phyloP scores from a whole-genome alignment of 345 rosid species.

The Capsella bursapastoris region DNA sequence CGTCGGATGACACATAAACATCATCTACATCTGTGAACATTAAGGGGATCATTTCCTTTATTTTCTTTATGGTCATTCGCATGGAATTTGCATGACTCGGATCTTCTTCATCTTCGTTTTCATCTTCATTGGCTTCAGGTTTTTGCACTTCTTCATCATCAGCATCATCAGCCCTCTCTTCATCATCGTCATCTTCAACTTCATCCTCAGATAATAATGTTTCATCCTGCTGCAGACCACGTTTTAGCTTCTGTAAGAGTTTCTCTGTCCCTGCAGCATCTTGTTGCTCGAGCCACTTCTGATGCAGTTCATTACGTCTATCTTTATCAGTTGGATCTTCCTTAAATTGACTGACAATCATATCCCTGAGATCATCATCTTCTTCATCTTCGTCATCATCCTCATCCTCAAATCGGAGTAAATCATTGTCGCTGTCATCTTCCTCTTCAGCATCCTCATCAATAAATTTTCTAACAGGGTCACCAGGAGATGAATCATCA shows the following conservation, averaged over 20 bases:
- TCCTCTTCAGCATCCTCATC: slow-evolving; percentile 96
- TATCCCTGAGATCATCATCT: slow-evolving; percentile 67
- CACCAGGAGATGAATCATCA: slow-evolving; percentile 57
- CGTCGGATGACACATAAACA: slow-evolving; percentile 79
- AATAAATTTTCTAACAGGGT: slow-evolving; percentile 81
- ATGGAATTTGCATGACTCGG: slow-evolving; percentile 50
- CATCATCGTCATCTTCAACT: slow-evolving; percentile 48
- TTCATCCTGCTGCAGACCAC: slow-evolving; percentile 56
- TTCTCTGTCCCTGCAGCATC: slow-evolving; percentile 87
- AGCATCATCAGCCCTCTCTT: slow-evolving; percentile 53
- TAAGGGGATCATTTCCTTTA: slow-evolving; percentile 85
- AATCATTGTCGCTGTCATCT: slow-evolving; percentile 92
- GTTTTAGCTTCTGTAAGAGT: slow-evolving; percentile 71
- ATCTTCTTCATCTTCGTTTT: slow-evolving; percentile 55
- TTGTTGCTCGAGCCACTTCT: slow-evolving; percentile 88
- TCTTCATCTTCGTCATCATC: slow-evolving; percentile 85
- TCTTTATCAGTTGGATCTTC: slow-evolving; percentile 78
- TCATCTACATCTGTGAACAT: slow-evolving; percentile 92
- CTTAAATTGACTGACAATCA: slow-evolving; percentile 71
- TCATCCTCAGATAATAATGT: slow-evolving; percentile 52
- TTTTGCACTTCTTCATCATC: slow-evolving; percentile 52
- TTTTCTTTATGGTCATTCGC: slow-evolving; percentile 65
- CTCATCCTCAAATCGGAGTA: slow-evolving; percentile 61
- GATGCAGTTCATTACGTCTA: slow-evolving; percentile 86
- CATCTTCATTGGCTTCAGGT: slow-evolving; percentile 46